Base-by-base conservation (phyloP, 2,329 filamentous ascomycete genomes). In the Penicillium paneum region DNA sequence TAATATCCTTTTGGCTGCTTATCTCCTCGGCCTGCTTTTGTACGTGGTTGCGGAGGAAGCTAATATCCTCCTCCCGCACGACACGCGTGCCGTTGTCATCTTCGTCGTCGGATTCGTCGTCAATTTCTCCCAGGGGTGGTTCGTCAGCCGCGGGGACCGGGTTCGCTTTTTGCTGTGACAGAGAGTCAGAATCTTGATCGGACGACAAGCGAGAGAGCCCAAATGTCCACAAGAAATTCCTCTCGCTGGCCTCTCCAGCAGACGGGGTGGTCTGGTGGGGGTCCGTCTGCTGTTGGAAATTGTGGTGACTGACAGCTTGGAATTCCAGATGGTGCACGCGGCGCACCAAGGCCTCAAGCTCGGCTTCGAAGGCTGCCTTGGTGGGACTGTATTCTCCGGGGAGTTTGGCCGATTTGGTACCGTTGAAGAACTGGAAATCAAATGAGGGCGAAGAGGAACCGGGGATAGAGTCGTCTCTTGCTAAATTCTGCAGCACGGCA, bases 21-120 rank as follows among this genome's bases (percentile, higher is more conserved):
- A 97, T 91, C 70, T 96, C 85, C 73, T 95, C 91, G 54, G 92
- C 92, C 77, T 97, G 91, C 71, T 92, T 90, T 70, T 95, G 90
- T 60, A 97, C 88, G 75, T 96, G 91, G 66, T 96, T 91, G 66
- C 89, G 88, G 63, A 97, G 81, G 61, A 90, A 89, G 73, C 88
- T 86, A 65, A 96, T 87, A 71, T 93, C 89, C 76, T 93, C 88
- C 69, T 91, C 88, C 64, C 90, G 83, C 67, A 83, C 77, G 74
- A 78, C 67, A 71, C 65, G 76, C 65, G 64, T 81, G 65, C 61
- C 75, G 66, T 79, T 81, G 55, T 82, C 79, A 39, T 81, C 77
- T 56, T 82, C 74, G 19, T 71, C 67, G 28, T 70, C 70, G 56
- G 67, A 66, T 52, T 71, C 71, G 45, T 72, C 67, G 52, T 69